Evolutionary conservation across 2,329 filamentous ascomycete species (phyloP).

Genomic region (Cladosporium sp.): DNA sequence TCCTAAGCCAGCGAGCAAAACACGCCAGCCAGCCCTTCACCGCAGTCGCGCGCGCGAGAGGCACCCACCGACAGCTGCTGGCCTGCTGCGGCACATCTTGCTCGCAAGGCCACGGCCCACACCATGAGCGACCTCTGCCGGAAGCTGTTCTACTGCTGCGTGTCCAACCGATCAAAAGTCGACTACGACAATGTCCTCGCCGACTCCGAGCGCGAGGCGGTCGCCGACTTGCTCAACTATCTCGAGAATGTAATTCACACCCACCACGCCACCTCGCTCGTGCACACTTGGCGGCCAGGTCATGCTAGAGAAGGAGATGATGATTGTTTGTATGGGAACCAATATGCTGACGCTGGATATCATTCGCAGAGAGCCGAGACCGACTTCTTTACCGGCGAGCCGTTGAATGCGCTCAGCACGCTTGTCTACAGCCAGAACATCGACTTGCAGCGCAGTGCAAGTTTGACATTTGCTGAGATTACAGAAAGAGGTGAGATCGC

Average conservation of each 20-base stretch:
- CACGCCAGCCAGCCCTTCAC: not conserved
- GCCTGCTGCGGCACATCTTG: constrained; percentile 16
- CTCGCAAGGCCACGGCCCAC: constrained; percentile 16
- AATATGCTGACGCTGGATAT: constrained; percentile 7
- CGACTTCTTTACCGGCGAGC: constrained; percentile 96
- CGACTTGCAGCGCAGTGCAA: constrained; percentile 93
- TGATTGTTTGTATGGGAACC: not conserved
- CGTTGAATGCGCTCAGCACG: constrained; percentile 86
- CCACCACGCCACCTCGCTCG: not conserved
- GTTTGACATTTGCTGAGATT: constrained; percentile 97
- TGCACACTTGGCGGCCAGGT: not conserved
- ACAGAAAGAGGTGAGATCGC: constrained; percentile 80
- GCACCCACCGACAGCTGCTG: constrained; percentile 8
- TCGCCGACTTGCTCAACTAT: constrained; percentile 90
- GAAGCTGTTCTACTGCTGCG: constrained; percentile 32
- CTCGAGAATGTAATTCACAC: constrained; percentile 76
- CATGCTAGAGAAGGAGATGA: not conserved
- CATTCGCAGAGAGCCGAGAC: constrained; percentile 76
- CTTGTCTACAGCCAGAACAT: constrained; percentile 98
- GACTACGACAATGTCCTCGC: constrained; percentile 57
- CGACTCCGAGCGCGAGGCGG: constrained; percentile 94
- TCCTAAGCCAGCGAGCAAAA: not conserved
- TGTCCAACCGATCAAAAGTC: constrained; percentile 38
- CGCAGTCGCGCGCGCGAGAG: constrained; percentile 3
- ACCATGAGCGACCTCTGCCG: constrained; percentile 30